Conservation (phyloP, 2,329 filamentous ascomycete genomes). For the Lasiodiplodia theobromae region DNA sequence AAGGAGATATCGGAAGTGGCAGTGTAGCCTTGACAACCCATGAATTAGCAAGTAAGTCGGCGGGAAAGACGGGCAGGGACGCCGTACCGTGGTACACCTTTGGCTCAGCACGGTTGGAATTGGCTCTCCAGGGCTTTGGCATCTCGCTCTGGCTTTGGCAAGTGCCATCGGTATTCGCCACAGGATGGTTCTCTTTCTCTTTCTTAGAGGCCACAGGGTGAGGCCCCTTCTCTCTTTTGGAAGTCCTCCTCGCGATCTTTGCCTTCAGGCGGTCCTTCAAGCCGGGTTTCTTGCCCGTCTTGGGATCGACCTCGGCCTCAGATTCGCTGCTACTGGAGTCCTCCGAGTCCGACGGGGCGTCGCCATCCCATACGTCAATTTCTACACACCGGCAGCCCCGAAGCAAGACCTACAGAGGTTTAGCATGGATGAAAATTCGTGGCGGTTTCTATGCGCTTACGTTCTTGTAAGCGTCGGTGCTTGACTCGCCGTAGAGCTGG, state of each 20-base stretch:
- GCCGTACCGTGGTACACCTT: constrained; percentile 76
- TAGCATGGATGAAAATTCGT: neutral
- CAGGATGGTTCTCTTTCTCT: constrained; percentile 35
- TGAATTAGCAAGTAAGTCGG: neutral
- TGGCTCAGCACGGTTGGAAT: constrained; percentile 64
- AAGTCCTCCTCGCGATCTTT: constrained; percentile 44
- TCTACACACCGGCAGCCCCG: constrained; percentile 89
- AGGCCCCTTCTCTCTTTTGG: constrained; percentile 42
- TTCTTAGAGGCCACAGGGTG: neutral
- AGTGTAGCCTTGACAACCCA: constrained; percentile 64
- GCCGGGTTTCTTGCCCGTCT: constrained; percentile 34
- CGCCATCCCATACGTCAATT: constrained; percentile 92
- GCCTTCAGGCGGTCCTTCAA: constrained; percentile 33
- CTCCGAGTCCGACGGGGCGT: constrained; percentile 51
- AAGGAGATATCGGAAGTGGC: constrained; percentile 87
- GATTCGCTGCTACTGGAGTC: constrained; percentile 36
- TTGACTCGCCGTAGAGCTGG: constrained; percentile 80
- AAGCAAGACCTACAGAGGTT: constrained; percentile 66
- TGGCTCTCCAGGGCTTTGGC: constrained; percentile 43
- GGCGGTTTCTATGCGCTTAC: constrained; percentile 55
- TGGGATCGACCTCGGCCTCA: constrained; percentile 41
- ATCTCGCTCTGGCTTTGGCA: constrained; percentile 31
- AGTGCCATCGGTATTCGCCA: neutral
- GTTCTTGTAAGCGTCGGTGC: constrained; percentile 78
- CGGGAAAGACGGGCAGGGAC: neutral